These are phyloP conservation scores for Schoenoplectus triqueter DNA, from an alignment of 202 grass and related monocot genomes.

Conservation along the genomic window DNA sequence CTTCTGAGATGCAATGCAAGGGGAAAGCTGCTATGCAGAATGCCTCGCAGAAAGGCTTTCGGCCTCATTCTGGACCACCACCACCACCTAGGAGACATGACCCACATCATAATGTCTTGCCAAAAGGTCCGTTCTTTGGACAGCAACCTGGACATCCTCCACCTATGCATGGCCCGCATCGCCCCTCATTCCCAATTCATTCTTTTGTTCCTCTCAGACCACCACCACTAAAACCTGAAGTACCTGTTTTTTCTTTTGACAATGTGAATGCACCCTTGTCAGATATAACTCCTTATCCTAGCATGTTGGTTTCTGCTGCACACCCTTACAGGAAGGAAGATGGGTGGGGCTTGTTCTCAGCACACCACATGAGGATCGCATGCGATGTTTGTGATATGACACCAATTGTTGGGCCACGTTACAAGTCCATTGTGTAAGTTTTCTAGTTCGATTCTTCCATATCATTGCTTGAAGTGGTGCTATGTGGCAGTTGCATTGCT, in stretches of 20 bases:
- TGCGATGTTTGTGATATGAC: constrained; percentile 76
- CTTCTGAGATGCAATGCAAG: background rate
- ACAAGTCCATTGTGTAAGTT: constrained; percentile 82
- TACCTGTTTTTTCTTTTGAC: constrained; percentile 30
- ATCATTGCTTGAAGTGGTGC: constrained; percentile 16
- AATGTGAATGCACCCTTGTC: constrained; percentile 33
- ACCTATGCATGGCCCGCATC: background rate
- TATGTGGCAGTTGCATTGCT: background rate
- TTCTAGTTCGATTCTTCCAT: constrained; percentile 15
- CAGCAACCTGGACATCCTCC: background rate
- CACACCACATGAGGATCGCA: constrained; percentile 59
- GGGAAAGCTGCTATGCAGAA: constrained; percentile 52
- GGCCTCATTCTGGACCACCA: too few species aligned
- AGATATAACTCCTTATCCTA: constrained; percentile 32
- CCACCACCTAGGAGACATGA: background rate
- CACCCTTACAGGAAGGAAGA: constrained; percentile 44
- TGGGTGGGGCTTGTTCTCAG: constrained; percentile 21
- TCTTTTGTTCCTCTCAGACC: background rate
- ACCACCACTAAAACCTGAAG: constrained; percentile 27
- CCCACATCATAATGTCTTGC: background rate
- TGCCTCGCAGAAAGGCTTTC: background rate
- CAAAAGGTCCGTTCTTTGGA: background rate
- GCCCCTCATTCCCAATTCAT: background rate
- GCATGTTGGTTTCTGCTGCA: constrained; percentile 23
- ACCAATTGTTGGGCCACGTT: constrained; percentile 71